A percentile compares a stretch with the other conserved stretches of the same genome.
These are phyloP conservation scores for Starmerella powellii DNA, from an alignment of 805 yeast species.

Conservation along the genomic window DNA sequence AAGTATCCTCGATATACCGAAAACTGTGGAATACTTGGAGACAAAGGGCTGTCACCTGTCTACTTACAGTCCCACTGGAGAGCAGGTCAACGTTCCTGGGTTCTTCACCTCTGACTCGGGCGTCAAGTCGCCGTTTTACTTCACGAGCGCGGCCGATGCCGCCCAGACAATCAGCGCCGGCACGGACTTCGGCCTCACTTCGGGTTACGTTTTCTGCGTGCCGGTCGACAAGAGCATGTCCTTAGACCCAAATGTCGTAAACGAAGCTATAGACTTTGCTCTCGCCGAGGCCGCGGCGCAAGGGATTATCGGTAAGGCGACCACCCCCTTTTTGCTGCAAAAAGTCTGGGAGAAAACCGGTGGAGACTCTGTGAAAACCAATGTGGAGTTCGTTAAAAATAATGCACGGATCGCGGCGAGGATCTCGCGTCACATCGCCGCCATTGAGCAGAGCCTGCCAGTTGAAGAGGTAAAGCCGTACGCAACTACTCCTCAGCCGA, in stretches of 20 bases:
- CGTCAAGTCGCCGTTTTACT: slow-evolving; percentile 52
- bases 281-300: slow-evolving; percentile 39
- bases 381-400: slow-evolving; percentile 62
- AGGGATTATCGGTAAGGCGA: slow-evolving; percentile 55
- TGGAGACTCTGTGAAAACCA: slow-evolving; percentile 59
- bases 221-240: slow-evolving; percentile 67
- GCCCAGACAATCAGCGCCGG: slow-evolving; percentile 46
- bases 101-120: slow-evolving; percentile 72
- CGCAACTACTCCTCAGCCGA: neutral
- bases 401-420: slow-evolving; percentile 59
- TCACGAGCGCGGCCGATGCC: slow-evolving; percentile 43
- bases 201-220: slow-evolving; percentile 69
- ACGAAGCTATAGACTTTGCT: slow-evolving; percentile 46
- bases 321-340: slow-evolving; percentile 65
- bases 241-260: slow-evolving; percentile 42
- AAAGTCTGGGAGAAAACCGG: slow-evolving; percentile 54
- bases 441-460: neutral
- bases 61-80: slow-evolving; percentile 44
- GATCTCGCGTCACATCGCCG: slow-evolving; percentile 46
- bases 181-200: slow-evolving; percentile 37
- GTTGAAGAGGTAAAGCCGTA: neutral
- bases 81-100: slow-evolving; percentile 51
- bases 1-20: slow-evolving; percentile 64
- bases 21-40: slow-evolving; percentile 76
- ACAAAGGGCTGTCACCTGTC: slow-evolving; percentile 84